Base-by-base conservation (phyloP, 176 grass and related monocot genomes). In the Stipa capillata region DNA sequence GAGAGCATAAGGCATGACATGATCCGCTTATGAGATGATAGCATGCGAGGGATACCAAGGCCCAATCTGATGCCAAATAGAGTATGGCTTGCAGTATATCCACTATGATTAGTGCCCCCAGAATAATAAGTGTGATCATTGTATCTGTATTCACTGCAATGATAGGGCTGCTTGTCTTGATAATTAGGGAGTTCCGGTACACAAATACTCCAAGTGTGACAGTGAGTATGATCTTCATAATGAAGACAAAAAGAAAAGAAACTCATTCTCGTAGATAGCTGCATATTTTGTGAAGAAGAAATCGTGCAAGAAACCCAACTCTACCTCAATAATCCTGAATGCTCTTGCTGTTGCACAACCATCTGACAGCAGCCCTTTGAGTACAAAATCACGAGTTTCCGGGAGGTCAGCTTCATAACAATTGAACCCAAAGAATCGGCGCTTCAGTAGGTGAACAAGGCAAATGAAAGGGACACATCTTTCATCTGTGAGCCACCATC, bases 351-450 rank as follows among this genome's bases (percentile, higher is more conserved):
- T 0, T 13, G 23, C 23, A 7, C 10, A 20, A 25, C 24, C 53
- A 23, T 8, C 21, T 56, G 53, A 10, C 53, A 56, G 23, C 23
- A 56, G 1, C 0, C 0, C 4, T 56, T 5, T 28, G 53, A 56
- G 10, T 21, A 56, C 3, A 14, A 56, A 56, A 56, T 56, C 3
- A 10, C 23, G 53, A 3, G 0, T 3, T 2, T 28, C 23, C 9
- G 23, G 53, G 11, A 56, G 1, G 0, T 10, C 24, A 8, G 3
- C 53, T 13, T 56, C 10, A 1, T 21, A 23, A 56, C 23, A 56
- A 3, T 4, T 0, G 1, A 25, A 0, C 53, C 21, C 0, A 3
- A 56, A 56, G 10, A 24, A 56, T 8, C 23, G 23, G 1, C 3
- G 23, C 0, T 56, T 14, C 53, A 56, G 23, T 9, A 56, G 53